These are phyloP conservation scores for Eimeria acervulina DNA, from an alignment of 169 alveolate species.

Conservation along the genomic window DNA sequence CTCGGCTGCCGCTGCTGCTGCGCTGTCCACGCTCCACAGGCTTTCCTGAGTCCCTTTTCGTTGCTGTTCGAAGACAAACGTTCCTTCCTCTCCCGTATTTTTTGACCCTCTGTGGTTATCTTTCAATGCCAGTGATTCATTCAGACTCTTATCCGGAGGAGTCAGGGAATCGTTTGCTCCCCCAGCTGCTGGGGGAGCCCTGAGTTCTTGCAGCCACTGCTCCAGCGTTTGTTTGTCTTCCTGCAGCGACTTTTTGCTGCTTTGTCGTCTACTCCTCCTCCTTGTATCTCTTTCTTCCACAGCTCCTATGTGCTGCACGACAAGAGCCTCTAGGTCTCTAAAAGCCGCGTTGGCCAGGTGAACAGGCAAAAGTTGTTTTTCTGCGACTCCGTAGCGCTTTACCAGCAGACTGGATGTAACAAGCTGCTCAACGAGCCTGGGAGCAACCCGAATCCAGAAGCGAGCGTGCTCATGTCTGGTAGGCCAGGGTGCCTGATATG, in stretches of 20 bases:
- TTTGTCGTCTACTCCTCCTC: neutral
- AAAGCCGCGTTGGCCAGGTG: slow-evolving; percentile 64
- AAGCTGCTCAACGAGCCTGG: slow-evolving; percentile 53
- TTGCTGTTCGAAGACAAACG: slow-evolving; percentile 49
- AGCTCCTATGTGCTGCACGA: slow-evolving; percentile 63
- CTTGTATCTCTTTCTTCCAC: slow-evolving; percentile 35
- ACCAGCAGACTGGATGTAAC: slow-evolving; percentile 37
- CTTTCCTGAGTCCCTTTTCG: neutral
- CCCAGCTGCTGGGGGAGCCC: neutral
- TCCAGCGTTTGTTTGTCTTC: slow-evolving; percentile 3
- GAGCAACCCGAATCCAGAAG: slow-evolving; percentile 71
- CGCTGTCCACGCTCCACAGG: slow-evolving; percentile 47
- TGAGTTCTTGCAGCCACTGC: slow-evolving; percentile 9
- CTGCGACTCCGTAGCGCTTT: slow-evolving; percentile 36
- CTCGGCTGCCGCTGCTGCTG: slow-evolving; percentile 32
- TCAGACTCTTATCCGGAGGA: no score
- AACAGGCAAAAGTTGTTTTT: slow-evolving; percentile 45
- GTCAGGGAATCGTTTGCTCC: neutral
- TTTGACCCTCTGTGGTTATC: neutral
- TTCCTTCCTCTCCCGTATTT: neutral
- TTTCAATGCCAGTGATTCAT: neutral
- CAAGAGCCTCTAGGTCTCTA: slow-evolving; percentile 48
- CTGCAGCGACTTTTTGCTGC: neutral
- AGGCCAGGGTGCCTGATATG: slow-evolving; percentile 73
- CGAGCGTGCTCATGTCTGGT: slow-evolving; percentile 60